phyloP scores from a whole-genome alignment of 2,329 filamentous ascomycete genomes.

The Aspergillus fumigatiaffinis region DNA sequence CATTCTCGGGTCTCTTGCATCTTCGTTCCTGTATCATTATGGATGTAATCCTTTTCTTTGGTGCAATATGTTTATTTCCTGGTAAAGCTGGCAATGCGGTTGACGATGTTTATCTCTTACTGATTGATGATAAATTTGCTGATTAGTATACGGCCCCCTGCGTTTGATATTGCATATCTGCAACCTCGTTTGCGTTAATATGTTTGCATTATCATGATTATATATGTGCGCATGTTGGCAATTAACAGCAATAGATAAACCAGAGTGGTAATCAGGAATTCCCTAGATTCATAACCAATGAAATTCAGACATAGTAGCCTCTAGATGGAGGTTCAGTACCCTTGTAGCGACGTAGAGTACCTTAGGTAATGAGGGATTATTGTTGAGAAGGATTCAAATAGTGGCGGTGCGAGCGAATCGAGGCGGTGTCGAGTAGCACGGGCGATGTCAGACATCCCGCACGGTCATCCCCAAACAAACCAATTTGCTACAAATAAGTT shows the following conservation, averaged over 20 bases:
- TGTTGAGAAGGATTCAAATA: not conserved
- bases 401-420: conserved; percentile 5
- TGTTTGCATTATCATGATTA: not conserved
- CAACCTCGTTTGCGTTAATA: not conserved
- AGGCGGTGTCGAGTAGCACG: conserved; percentile 8
- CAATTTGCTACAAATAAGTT: not conserved
- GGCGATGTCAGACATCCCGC: conserved; percentile 1
- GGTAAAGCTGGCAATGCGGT: not conserved
- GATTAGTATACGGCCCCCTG: not conserved
- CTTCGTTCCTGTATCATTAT: not conserved
- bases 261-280: not conserved
- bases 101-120: not conserved
- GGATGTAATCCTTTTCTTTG: not conserved
- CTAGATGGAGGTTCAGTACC: not conserved
- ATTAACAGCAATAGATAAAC: not conserved
- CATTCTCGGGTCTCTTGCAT: not conserved
- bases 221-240: not conserved
- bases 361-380: not conserved
- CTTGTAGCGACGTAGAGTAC: not conserved
- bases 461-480: not conserved
- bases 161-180: not conserved
- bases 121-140: not conserved
- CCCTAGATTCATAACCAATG: too few species aligned
- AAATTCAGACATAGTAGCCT: too few species aligned
- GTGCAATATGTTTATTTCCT: not conserved